Percentiles rank a stretch among this genome's conserved stretches.
Evolutionary conservation across 1,139 yeast genomes (phyloP).

Genomic region (Spathaspora sp.): DNA sequence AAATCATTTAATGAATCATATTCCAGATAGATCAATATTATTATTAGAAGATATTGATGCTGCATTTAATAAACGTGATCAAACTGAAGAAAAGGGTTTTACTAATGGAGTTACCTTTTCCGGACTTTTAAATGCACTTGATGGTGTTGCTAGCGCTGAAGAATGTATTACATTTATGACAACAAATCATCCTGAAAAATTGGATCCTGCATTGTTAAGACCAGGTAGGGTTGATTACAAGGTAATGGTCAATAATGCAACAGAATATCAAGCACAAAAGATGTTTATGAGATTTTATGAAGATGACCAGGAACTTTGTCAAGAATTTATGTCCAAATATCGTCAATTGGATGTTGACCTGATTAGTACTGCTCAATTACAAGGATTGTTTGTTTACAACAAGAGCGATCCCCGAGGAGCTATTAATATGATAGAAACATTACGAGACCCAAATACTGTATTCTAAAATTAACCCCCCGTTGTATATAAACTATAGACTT

Average conservation of each 20-base stretch:
- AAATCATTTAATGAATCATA: slow-evolving; percentile 93
- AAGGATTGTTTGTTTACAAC: slow-evolving; percentile 92
- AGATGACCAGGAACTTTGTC: slow-evolving; percentile 58
- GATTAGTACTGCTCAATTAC: slow-evolving; percentile 91
- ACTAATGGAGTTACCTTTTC: slow-evolving; percentile 90
- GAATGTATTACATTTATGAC: slow-evolving; percentile 97
- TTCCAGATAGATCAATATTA: slow-evolving; percentile 85
- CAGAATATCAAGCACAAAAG: slow-evolving; percentile 69
- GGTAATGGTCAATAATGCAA: slow-evolving; percentile 80
- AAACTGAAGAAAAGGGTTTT: slow-evolving; percentile 72
- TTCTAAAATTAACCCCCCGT: slow-evolving; percentile 18
- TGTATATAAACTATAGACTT: slow-evolving; percentile 3
- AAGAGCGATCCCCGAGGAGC: slow-evolving; percentile 83
- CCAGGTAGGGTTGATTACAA: slow-evolving; percentile 95
- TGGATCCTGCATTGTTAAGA: slow-evolving; percentile 82
- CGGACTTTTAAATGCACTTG: slow-evolving; percentile 89
- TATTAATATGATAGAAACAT: slow-evolving; percentile 56
- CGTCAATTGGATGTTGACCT: slow-evolving; percentile 48
- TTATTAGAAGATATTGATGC: slow-evolving; percentile 93
- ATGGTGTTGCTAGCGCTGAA: slow-evolving; percentile 98
- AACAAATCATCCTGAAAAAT: slow-evolving; percentile 90
- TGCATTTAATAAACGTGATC: slow-evolving; percentile 83
- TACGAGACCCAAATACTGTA: slow-evolving; percentile 33
- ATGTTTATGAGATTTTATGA: slow-evolving; percentile 92
- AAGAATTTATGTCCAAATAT: slow-evolving; percentile 57